Evolutionary conservation across 2,329 filamentous ascomycete species (phyloP).

Genomic region (Pseudogymnoascus sp.): DNA sequence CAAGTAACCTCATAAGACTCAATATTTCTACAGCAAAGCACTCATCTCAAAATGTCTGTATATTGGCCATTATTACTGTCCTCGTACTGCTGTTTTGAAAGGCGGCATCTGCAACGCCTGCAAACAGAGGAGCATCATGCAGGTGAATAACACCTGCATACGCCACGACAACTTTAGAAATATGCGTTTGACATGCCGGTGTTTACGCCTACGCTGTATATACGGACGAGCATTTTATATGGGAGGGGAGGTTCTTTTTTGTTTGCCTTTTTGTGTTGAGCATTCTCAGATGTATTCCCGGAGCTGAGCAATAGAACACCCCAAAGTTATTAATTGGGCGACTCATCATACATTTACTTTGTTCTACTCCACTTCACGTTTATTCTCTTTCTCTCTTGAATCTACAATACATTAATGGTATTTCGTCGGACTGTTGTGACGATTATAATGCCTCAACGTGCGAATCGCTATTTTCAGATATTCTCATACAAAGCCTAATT

Average conservation of each 20-base stretch:
- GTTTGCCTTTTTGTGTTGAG: background rate
- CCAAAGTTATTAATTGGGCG: background rate
- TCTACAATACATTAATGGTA: background rate
- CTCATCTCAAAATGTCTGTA: background rate
- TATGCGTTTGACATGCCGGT: background rate
- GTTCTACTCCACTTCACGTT: background rate
- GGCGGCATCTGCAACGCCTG: background rate
- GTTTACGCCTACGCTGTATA: background rate
- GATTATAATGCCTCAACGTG: background rate
- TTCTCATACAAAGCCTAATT: background rate
- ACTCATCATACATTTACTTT: background rate
- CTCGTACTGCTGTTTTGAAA: background rate
- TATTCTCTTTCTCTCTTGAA: background rate
- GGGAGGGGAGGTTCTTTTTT: background rate
- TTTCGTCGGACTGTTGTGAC: background rate
- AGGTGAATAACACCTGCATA: background rate
- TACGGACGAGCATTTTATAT: background rate
- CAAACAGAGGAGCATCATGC: slow-evolving; percentile 7
- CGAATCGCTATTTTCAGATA: background rate
- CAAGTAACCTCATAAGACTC: background rate
- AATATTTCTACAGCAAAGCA: background rate
- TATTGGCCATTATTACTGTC: background rate
- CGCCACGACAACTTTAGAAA: background rate
- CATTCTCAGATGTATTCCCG: background rate
- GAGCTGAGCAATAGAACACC: background rate